Conservation (phyloP, 106 monocot species). For the Ottelia alismoides region DNA sequence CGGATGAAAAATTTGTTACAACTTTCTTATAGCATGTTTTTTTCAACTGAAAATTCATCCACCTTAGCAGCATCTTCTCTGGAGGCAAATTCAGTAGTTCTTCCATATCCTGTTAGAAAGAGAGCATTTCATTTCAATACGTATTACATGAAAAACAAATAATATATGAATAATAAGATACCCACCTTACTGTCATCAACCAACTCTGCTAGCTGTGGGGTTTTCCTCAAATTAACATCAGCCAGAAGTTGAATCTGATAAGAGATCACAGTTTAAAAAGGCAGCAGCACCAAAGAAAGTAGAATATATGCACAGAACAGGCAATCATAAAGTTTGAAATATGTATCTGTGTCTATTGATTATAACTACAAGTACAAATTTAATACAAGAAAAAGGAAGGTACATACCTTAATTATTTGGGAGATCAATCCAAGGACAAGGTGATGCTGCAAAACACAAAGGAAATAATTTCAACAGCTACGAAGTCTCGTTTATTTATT, state of each 20-base stretch:
- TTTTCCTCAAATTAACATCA: conserved; percentile 24
- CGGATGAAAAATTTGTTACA: conserved; percentile 21
- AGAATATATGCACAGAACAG: too few species aligned
- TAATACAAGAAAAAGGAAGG: not conserved
- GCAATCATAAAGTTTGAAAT: too few species aligned
- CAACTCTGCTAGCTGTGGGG: conserved; percentile 17
- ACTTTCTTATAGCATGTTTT: conserved; percentile 10
- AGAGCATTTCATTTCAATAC: too few species aligned
- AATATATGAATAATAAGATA: too few species aligned
- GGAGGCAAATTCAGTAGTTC: conserved; percentile 21
- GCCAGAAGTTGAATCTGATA: conserved; percentile 27
- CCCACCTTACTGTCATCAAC: conserved; percentile 19
- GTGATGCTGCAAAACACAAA: conserved; percentile 13
- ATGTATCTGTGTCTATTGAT: too few species aligned
- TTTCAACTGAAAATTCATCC: conserved; percentile 30
- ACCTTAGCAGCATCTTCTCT: conserved; percentile 21
- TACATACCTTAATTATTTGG: conserved; percentile 25
- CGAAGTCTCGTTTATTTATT: too few species aligned
- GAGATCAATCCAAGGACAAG: conserved; percentile 27
- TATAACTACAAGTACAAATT: not conserved
- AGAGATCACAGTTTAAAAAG: too few species aligned
- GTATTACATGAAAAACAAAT: too few species aligned
- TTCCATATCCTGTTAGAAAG: conserved; percentile 18
- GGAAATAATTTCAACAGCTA: too few species aligned
- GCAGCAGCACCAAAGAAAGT: too few species aligned